Evolutionary conservation across 106 monocot genomes (phyloP).

Genomic region (Allium fistulosum): DNA sequence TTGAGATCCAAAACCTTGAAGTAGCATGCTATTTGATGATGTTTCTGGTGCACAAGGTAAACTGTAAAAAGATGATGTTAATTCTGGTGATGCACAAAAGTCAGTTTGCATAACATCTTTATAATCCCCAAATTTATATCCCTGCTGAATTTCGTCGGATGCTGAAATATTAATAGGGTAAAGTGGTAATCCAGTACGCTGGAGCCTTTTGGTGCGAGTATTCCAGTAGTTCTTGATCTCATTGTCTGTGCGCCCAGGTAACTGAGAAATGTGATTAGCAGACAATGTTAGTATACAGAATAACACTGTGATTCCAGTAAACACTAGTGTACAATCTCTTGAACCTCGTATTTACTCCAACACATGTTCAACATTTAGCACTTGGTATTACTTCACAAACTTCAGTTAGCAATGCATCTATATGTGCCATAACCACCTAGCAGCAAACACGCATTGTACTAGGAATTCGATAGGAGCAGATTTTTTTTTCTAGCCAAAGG

Average conservation of each 20-base stretch:
- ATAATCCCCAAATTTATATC: not conserved
- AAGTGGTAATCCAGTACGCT: constrained; percentile 35
- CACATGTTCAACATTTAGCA: too few species aligned
- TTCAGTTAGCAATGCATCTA: too few species aligned
- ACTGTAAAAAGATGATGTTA: constrained; percentile 10
- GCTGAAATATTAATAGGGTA: constrained; percentile 21
- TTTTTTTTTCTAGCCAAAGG: too few species aligned
- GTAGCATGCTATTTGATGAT: constrained; percentile 7
- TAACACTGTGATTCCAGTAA: not conserved
- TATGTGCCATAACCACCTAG: too few species aligned
- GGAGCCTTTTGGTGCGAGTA: constrained; percentile 37
- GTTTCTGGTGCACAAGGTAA: constrained; percentile 10
- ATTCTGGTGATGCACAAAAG: not conserved
- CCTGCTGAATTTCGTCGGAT: constrained; percentile 19
- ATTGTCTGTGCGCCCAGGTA: constrained; percentile 68
- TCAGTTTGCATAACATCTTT: constrained; percentile 11
- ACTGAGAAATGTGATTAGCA: constrained; percentile 13
- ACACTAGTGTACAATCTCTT: too few species aligned
- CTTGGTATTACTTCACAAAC: too few species aligned
- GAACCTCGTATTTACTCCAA: too few species aligned
- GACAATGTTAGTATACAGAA: not conserved
- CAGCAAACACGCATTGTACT: too few species aligned
- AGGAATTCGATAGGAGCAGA: too few species aligned
- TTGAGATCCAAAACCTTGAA: constrained; percentile 11
- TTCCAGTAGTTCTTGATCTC: constrained; percentile 83